Evolutionary conservation across 2,329 filamentous ascomycete species (phyloP), one percentile per base, ranked within the genome.

Genomic region (Colletotrichum lini): DNA sequence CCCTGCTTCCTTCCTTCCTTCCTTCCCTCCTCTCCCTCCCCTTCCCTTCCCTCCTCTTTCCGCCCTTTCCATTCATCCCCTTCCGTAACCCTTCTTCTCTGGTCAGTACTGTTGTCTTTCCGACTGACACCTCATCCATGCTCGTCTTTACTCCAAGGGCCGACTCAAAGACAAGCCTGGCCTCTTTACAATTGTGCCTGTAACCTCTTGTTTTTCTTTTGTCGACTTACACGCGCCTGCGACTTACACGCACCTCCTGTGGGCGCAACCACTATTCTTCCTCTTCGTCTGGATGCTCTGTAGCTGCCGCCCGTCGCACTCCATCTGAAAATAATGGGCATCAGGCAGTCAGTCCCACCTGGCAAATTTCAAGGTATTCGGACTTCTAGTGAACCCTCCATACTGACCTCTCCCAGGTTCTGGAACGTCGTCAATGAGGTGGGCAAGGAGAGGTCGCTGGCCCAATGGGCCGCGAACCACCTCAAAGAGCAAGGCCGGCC

Each of bases 381-480:
- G 1, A 0, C 13, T 42, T 2, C 5, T 12, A 7, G 16, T 9
- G 4, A 13, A 13, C 9, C 2, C 4, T 30, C 2, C 21, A 7
- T 54, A 7, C 38, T 54, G 6, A 45, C 13, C 47, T 0, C 4
- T n/a, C 1, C 13, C 6, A 60, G 56, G 1, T 42, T 66, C 13
- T 66, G 56, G 45, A 2, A 66, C 12, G 45, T 61, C 21, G 35
- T 60, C 6, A 40, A 10, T 7, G 10, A 16, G 6, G 30, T 23
- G 1, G 54, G 42, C 12, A 21, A 15, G 16, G 13, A 66, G 16
- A 21, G 5, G 18, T 50, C 42, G 21, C 45, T 66, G 26, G 53
- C 45, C 3, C n/a, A 61, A 52, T 60, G 53, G 64, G 40, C 64
- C 8, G 23, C 54, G 10, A 38, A 61, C 15, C 64, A 66, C 18